These are phyloP conservation scores for Punctularia strigosozonata DNA, from an alignment of 768 basidiomycete genomes.

Conservation along the genomic window DNA sequence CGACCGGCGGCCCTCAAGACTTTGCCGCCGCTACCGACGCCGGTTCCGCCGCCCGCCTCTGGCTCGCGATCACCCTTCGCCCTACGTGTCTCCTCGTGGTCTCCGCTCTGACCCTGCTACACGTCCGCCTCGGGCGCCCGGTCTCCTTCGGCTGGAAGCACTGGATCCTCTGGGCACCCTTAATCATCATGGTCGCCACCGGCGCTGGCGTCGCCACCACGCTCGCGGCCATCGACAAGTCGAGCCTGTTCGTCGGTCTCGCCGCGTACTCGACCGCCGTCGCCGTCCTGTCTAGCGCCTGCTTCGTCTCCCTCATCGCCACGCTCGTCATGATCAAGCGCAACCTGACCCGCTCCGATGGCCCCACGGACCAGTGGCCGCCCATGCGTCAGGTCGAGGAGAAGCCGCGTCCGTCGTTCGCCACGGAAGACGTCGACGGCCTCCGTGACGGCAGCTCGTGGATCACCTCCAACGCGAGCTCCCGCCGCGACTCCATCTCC, in stretches of 20 bases:
- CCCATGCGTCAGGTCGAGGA: slow-evolving; percentile 39
- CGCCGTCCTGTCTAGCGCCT: slow-evolving; percentile 37
- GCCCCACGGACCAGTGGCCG: slow-evolving; percentile 49
- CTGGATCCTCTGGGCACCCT: slow-evolving; percentile 67
- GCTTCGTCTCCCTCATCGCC: slow-evolving; percentile 46
- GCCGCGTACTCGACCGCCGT: slow-evolving; percentile 43
- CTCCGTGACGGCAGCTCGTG: slow-evolving; percentile 71
- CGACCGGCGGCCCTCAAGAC: slow-evolving; percentile 31
- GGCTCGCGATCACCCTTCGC: slow-evolving; percentile 54
- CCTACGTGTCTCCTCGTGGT: slow-evolving; percentile 60
- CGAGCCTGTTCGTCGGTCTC: slow-evolving; percentile 49
- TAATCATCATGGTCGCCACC: slow-evolving; percentile 36
- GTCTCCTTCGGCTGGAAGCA: slow-evolving; percentile 60
- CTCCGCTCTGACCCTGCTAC: slow-evolving; percentile 47
- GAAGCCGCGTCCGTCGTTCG: slow-evolving; percentile 50
- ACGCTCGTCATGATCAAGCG: slow-evolving; percentile 57
- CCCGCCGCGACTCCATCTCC: slow-evolving; percentile 46
- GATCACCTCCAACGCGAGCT: slow-evolving; percentile 57
- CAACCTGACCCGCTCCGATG: slow-evolving; percentile 41
- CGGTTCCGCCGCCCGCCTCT: slow-evolving; percentile 47
- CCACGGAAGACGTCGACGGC: slow-evolving; percentile 61
- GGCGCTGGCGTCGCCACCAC: slow-evolving; percentile 52
- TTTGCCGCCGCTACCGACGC: slow-evolving; percentile 34
- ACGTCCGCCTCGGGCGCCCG: slow-evolving; percentile 59
- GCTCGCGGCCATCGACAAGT: slow-evolving; percentile 39